Evolutionary conservation across 805 yeast species (phyloP), one percentile per base, ranked within the genome.

Genomic region (Cyberlindnera maritima): DNA sequence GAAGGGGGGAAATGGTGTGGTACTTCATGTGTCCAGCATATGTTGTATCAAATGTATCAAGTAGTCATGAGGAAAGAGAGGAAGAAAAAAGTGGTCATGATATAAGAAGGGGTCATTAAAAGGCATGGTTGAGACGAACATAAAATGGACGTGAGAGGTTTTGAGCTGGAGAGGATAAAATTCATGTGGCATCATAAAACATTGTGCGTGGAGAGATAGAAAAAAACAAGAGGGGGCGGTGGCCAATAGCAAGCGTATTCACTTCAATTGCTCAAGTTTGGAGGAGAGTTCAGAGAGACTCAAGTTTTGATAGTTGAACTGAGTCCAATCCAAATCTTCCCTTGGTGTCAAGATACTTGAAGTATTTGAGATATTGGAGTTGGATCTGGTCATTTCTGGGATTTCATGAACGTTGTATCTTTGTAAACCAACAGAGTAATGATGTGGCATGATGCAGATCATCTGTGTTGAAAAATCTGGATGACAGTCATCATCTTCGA

Each of bases 341-440:
- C 43, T 45, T 43, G 55, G 55, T 5, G 55, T 51, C 8, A 44
- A 29, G 11, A 46, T 20, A n/a, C 36, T 37, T 2, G 49, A 44
- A 4, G 37, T 34, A 34, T 43, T 48, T 11, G 56, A 53, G 4
- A 47, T 46, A 20, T 43, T 53, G 12, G 60, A 57, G 36, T 48
- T 55, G 4, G 59, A 55, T 46, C 60, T 52, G 13, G 60, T 53
- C 55, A 57, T 55, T 15, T 49, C 51, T 34, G 59, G 59, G 19
- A 55, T 47, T 15, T 50, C 56, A 21, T 49, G 52, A 17, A 56
- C 39, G 29, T 54, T 45, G 42, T 52, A 55, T 17, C 44, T 42
- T 21, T 54, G 53, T 34, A 54, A 34, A 10, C 57, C 57, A 29
- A 54, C 53, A 20, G 56, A 54, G 41, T 58, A 58, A 17, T 48